A percentile compares a stretch with the other conserved stretches of the same genome.
These are phyloP conservation scores for Calvatia gigantea DNA, from an alignment of 768 basidiomycete species.

Conservation along the genomic window DNA sequence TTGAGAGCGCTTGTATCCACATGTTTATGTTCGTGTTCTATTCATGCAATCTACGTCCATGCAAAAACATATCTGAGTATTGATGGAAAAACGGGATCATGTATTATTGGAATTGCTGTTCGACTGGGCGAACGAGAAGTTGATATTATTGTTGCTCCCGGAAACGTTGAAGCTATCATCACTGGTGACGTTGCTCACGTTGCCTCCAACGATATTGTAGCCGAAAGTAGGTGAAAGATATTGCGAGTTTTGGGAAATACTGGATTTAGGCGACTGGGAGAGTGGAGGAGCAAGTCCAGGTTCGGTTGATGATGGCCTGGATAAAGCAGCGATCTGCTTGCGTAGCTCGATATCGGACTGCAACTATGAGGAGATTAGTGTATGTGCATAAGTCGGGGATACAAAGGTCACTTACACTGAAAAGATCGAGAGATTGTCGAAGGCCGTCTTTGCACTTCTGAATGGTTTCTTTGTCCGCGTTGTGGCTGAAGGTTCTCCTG, in stretches of 20 bases:
- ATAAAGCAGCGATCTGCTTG: neutral
- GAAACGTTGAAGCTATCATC: conserved; percentile 3
- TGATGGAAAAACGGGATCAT: neutral
- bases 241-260: neutral
- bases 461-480: neutral
- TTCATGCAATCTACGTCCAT: neutral
- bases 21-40: conserved; percentile 7
- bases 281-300: no score
- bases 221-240: no score
- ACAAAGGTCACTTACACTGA: neutral
- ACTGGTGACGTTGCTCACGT: neutral
- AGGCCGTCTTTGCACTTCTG: neutral
- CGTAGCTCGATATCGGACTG: conserved; percentile 6
- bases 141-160: neutral
- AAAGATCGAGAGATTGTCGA: neutral
- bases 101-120: no score
- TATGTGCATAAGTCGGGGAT: neutral
- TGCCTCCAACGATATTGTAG: neutral
- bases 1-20: conserved; percentile 9
- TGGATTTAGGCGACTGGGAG: no score
- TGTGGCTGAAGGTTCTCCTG: neutral
- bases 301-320: neutral
- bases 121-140: neutral
- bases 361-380: neutral
- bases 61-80: neutral